Percentiles rank a stretch among this genome's conserved stretches.
Conservation (phyloP, 305 asterid species). For the Andrographis paniculata region DNA sequence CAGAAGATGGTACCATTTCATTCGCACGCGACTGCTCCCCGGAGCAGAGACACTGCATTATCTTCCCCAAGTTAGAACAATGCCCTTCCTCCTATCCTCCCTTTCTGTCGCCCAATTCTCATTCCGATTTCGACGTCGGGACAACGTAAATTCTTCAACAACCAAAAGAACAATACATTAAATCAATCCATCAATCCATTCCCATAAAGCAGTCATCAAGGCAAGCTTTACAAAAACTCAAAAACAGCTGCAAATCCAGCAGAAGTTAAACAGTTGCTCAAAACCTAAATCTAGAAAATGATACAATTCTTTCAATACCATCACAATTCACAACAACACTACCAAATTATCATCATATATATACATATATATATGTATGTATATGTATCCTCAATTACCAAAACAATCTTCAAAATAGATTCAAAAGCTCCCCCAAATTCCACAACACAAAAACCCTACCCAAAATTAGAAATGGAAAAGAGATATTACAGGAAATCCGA, state of each 20-base stretch:
- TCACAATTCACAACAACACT: too few species aligned
- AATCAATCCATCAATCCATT: background rate
- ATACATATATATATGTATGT: too few species aligned
- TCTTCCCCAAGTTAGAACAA: constrained; percentile 15
- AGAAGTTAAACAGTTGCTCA: too few species aligned
- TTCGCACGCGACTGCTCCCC: constrained; percentile 40
- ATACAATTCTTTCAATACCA: too few species aligned
- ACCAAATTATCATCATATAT: too few species aligned
- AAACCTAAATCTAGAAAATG: too few species aligned
- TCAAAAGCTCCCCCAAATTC: background rate
- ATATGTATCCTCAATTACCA: too few species aligned
- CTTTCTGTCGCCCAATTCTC: background rate
- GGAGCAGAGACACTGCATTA: constrained; percentile 65
- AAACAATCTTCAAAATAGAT: constrained; percentile 2
- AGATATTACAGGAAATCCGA: background rate
- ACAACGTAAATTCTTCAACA: constrained; percentile 18
- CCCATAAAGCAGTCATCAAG: too few species aligned
- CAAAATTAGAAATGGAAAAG: background rate
- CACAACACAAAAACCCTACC: constrained; percentile 2
- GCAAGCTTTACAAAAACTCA: too few species aligned
- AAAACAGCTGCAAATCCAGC: too few species aligned
- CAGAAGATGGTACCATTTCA: constrained; percentile 57
- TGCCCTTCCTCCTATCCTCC: background rate
- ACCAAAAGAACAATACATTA: constrained; percentile 14
- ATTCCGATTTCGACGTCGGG: background rate